phyloP scores from a whole-genome alignment of 495 filamentous ascomycete genomes.

The Talaromyces stipitatus region DNA sequence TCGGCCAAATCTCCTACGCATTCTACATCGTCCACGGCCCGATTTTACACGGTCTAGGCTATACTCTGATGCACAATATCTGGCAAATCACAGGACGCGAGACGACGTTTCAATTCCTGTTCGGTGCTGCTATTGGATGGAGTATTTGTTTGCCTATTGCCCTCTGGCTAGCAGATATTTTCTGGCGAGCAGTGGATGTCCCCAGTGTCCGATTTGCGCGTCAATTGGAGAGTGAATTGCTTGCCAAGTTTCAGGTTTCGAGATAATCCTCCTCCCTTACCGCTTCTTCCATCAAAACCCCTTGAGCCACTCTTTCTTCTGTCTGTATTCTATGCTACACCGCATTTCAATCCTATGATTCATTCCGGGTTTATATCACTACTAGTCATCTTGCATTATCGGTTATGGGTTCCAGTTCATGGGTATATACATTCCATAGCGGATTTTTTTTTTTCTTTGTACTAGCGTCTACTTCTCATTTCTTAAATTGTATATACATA shows the following conservation, averaged over 20 bases:
- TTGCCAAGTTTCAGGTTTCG: slow-evolving; percentile 13
- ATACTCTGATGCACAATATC: slow-evolving; percentile 41
- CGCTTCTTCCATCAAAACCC: not conserved
- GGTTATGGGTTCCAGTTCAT: not conserved
- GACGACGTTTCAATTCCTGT: slow-evolving; percentile 41
- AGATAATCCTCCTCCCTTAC: not conserved
- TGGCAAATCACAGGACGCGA: slow-evolving; percentile 47
- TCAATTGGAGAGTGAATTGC: slow-evolving; percentile 39
- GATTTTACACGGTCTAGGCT: slow-evolving; percentile 43
- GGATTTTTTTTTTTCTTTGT: not conserved
- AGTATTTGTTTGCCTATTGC: slow-evolving; percentile 42
- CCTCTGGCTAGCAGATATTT: slow-evolving; percentile 51
- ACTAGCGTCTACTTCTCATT: not conserved
- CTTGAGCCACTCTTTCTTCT: not conserved
- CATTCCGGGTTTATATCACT: too few species aligned
- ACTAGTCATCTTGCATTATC: not conserved
- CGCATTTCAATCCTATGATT: not conserved
- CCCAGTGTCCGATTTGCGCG: slow-evolving; percentile 49
- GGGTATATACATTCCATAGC: not conserved
- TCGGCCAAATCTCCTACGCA: slow-evolving; percentile 54
- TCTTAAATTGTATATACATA: not conserved
- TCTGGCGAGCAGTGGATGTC: slow-evolving; percentile 51
- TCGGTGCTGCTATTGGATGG: slow-evolving; percentile 44
- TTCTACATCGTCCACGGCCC: slow-evolving; percentile 62
- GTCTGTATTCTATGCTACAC: not conserved